Percentiles rank a stretch among this genome's conserved stretches.
Evolutionary conservation across 108 stramenopile genomes (phyloP).

Genomic region (Fragilariopsis cylindrus): DNA sequence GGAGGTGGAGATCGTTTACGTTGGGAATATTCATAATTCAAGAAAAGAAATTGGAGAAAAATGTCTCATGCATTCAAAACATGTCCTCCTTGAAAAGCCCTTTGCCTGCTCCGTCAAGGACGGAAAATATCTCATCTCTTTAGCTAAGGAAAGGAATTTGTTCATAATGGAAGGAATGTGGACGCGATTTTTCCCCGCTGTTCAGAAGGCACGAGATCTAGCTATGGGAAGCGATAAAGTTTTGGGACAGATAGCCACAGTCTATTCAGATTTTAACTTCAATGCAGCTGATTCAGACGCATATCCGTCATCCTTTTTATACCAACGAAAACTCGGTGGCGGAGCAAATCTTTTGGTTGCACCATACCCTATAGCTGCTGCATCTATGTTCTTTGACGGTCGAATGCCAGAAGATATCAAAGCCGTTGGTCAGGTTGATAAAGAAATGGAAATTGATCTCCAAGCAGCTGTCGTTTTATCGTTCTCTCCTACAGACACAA

Average conservation of each 20-base stretch:
- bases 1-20: constrained; percentile 69
- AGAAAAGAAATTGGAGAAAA: constrained; percentile 50
- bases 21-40: constrained; percentile 60
- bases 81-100: constrained; percentile 83
- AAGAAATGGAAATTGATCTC: constrained; percentile 58
- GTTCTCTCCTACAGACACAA: constrained; percentile 48
- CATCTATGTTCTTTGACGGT: constrained; percentile 49
- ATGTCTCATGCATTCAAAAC: constrained; percentile 58
- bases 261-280: constrained; percentile 70
- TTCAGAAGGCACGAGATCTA: constrained; percentile 66
- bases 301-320: constrained; percentile 66
- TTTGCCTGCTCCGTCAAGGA: constrained; percentile 68
- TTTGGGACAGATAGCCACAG: constrained; percentile 57
- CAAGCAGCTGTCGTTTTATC: constrained; percentile 50
- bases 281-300: constrained; percentile 62
- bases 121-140: constrained; percentile 56
- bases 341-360: constrained; percentile 58
- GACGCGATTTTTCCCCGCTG: constrained; percentile 89
- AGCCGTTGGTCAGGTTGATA: constrained; percentile 62
- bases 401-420: constrained; percentile 36
- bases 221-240: constrained; percentile 32
- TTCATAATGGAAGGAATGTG: constrained; percentile 91
- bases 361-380: constrained; percentile 70
- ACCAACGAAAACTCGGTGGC: constrained; percentile 64
- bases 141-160: constrained; percentile 64